Evolutionary conservation across 139 green algal species (phyloP).

Genomic region (Picochlorum sp.): DNA sequence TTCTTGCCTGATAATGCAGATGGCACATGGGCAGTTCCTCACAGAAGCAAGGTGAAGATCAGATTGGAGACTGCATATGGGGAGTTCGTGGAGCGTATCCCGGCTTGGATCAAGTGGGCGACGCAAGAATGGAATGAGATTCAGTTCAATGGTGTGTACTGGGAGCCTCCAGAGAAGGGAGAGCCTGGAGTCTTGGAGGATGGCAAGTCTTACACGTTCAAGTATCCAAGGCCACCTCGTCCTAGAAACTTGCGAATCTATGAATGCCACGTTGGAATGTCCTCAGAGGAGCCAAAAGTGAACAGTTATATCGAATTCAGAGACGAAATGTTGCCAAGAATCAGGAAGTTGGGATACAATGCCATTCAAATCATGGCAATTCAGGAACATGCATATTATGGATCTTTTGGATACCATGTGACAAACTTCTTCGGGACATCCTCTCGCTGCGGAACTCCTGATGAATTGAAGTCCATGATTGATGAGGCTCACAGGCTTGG

Average conservation of each 20-base stretch:
- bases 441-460: conserved; percentile 87
- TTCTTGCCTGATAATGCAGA: conserved; percentile 76
- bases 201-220: conserved; percentile 83
- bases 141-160: conserved; percentile 89
- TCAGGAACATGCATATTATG: conserved; percentile 90
- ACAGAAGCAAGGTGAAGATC: conserved; percentile 81
- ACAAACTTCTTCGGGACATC: conserved; percentile 96
- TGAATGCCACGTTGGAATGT: conserved; percentile 98
- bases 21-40: conserved; percentile 59
- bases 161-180: conserved; percentile 42
- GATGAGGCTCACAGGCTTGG: conserved; percentile 83
- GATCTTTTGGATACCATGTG: conserved; percentile 83
- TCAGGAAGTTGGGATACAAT: conserved; percentile 94
- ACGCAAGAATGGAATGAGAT: conserved; percentile 87
- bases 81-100: conserved; percentile 82
- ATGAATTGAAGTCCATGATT: conserved; percentile 96
- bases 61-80: conserved; percentile 67
- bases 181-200: conserved; percentile 42
- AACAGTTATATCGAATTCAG: conserved; percentile 94
- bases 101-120: conserved; percentile 90
- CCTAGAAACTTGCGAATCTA: conserved; percentile 90
- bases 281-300: conserved; percentile 58
- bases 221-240: conserved; percentile 74
- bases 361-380: conserved; percentile 99
- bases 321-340: conserved; percentile 86